A percentile compares a stretch with the other conserved stretches of the same genome.
Evolutionary conservation across 2,329 filamentous ascomycete genomes (phyloP).

Genomic region (Fusarium cyanostomum): DNA sequence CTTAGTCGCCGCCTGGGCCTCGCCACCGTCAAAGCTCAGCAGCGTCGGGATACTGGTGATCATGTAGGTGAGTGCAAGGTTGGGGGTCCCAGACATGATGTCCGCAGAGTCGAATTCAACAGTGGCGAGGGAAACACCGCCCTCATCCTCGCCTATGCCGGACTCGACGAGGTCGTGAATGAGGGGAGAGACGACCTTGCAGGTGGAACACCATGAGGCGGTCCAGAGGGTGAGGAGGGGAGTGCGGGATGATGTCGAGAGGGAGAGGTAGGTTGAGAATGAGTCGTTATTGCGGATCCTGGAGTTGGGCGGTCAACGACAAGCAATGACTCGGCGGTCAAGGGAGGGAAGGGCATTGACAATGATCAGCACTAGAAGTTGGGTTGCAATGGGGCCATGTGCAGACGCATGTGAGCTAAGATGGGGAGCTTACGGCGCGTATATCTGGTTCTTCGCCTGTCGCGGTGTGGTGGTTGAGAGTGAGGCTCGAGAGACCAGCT

Average conservation of each 20-base stretch:
- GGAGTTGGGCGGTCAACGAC: conserved; percentile 21
- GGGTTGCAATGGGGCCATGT: conserved; percentile 17
- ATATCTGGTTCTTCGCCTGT: conserved; percentile 48
- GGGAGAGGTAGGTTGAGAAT: conserved; percentile 64
- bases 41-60: conserved; percentile 67
- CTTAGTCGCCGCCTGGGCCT: conserved; percentile 60
- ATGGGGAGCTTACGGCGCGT: conserved; percentile 46
- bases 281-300: conserved; percentile 65
- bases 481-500: conserved; percentile 17
- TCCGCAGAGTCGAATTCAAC: conserved; percentile 68
- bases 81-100: conserved; percentile 56
- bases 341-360: conserved; percentile 8
- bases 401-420: conserved; percentile 22
- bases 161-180: conserved; percentile 58
- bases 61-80: conserved; percentile 64
- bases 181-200: conserved; percentile 60
- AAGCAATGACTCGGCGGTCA: conserved; percentile 16
- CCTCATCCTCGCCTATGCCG: conserved; percentile 64
- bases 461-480: conserved; percentile 41
- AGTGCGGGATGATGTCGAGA: conserved; percentile 61
- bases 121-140: conserved; percentile 63
- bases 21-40: conserved; percentile 65
- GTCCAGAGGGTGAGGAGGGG: conserved; percentile 71
- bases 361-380: conserved; percentile 37
- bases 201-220: conserved; percentile 66